phyloP scores from a whole-genome alignment of 306 rosid species.

The Geum urbanum region DNA sequence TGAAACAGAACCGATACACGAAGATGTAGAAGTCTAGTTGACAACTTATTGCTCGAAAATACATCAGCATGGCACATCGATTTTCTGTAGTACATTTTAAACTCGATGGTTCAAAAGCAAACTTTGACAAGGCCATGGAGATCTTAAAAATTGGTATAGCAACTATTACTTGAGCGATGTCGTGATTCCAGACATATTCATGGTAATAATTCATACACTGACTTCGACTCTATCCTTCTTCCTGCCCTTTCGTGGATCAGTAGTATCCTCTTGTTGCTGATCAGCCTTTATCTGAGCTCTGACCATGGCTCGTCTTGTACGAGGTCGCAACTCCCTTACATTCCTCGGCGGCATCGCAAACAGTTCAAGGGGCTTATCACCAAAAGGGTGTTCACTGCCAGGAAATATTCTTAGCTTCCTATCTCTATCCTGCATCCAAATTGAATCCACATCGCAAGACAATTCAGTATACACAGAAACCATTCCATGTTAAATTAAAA shows the following conservation, averaged over 20 bases:
- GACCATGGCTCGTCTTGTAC: conserved; percentile 82
- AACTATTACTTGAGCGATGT: neutral
- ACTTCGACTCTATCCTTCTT: conserved; percentile 41
- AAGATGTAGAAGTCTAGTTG: neutral
- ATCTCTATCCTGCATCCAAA: conserved; percentile 80
- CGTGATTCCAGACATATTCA: neutral
- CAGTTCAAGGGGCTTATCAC: conserved; percentile 72
- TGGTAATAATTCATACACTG: conserved; percentile 34
- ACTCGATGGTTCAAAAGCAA: neutral
- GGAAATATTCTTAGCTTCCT: conserved; percentile 80
- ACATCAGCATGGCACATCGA: neutral
- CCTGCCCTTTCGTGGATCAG: conserved; percentile 41
- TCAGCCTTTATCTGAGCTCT: conserved; percentile 86
- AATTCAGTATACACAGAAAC: conserved; percentile 8
- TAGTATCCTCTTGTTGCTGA: conserved; percentile 43
- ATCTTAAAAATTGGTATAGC: neutral
- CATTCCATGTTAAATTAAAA: neutral
- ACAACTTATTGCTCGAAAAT: neutral
- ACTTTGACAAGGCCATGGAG: neutral
- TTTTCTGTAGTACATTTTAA: neutral
- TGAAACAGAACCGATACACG: neutral
- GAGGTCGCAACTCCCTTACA: conserved; percentile 78
- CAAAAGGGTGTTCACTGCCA: conserved; percentile 73
- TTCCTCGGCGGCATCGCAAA: conserved; percentile 68
- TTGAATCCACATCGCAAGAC: conserved; percentile 12